Evolutionary conservation across 768 basidiomycete species (phyloP).

Genomic region (Psilocybe cyanescens): DNA sequence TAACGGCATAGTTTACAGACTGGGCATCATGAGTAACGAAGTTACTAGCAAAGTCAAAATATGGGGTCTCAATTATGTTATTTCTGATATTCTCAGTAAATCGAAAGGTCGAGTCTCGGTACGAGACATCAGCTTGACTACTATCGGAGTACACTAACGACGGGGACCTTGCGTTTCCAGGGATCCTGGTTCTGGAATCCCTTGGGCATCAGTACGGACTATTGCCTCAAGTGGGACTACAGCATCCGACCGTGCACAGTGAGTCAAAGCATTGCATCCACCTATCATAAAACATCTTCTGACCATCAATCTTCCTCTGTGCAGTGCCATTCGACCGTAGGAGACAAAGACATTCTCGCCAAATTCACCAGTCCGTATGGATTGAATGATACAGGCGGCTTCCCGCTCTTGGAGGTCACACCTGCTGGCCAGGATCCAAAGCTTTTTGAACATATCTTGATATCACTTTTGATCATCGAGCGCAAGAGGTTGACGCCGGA

Average conservation of each 20-base stretch:
- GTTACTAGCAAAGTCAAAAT: conserved; percentile 5
- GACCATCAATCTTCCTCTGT: not conserved
- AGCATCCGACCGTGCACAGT: conserved; percentile 3
- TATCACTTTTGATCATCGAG: conserved; percentile 37
- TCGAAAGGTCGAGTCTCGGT: conserved; percentile 4
- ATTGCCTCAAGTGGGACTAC: conserved; percentile 8
- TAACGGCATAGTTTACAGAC: not conserved
- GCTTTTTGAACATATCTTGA: conserved; percentile 36
- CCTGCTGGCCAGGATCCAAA: conserved; percentile 24
- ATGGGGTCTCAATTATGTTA: not conserved
- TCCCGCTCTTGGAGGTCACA: conserved; percentile 25
- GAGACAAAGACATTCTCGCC: not conserved
- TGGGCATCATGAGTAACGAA: conserved; percentile 1
- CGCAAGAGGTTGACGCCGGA: conserved; percentile 4
- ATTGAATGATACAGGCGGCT: not conserved
- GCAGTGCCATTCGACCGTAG: not conserved
- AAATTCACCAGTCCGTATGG: conserved; percentile 7
- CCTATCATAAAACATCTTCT: not conserved
- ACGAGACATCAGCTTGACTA: not conserved
- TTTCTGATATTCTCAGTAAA: conserved; percentile 10
- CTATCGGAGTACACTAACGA: not conserved
- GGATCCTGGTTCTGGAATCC: conserved; percentile 8
- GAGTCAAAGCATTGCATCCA: not conserved
- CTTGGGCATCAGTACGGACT: not conserved
- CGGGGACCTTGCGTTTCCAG: not conserved